Evolutionary conservation across 805 yeast genomes (phyloP), one percentile per base, ranked within the genome.

Genomic region (Teunomyces panamensis): DNA sequence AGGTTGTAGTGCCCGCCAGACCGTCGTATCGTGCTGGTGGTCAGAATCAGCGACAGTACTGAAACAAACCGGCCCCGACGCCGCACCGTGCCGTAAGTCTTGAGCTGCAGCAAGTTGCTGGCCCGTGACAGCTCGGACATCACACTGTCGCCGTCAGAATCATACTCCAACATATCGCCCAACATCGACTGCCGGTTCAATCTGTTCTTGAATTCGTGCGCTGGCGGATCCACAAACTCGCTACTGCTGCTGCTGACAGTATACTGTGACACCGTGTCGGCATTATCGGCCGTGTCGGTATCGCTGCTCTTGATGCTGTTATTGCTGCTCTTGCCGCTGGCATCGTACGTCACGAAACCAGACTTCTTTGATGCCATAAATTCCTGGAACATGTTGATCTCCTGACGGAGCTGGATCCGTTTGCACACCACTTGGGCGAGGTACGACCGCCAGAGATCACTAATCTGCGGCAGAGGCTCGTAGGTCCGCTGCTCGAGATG

Each of bases 91-190:
- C 41, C 41, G 14, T 37, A 37, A 13, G 30, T 37, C 41, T 24
- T 37, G 29, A 37, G 28, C 6, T 28, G 16, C 30, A 37, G 29
- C 30, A 26, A 37, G 30, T 37, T 30, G 41, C 41, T 37, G 13
- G 30, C 11, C 8, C 30, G 41, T 4, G 41, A 20, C 9, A 17
- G 10, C 26, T 37, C 41, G 2, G 41, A 37, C 10, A 11, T 13
- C 9, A 29, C 26, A 16, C 39, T 35, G 10, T 35, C 57, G 14
- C 53, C 55, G 29, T 63, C 67, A 7, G 75, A 70, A n/a, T 62
- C 64, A 52, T 73, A 71, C 45, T 71, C 77, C 47, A 73, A 59
- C 78, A 73, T 71, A 9, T 73, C 76, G 29, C 75, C 74, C 51
- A 73, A 57, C 56, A 73, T 65, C 9, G 75, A 70, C 46, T 69